A percentile compares a stretch with the other conserved stretches of the same genome.
Conservation (phyloP, 1,284 basidiomycete species). For the Microbotryomycetes sp. region DNA sequence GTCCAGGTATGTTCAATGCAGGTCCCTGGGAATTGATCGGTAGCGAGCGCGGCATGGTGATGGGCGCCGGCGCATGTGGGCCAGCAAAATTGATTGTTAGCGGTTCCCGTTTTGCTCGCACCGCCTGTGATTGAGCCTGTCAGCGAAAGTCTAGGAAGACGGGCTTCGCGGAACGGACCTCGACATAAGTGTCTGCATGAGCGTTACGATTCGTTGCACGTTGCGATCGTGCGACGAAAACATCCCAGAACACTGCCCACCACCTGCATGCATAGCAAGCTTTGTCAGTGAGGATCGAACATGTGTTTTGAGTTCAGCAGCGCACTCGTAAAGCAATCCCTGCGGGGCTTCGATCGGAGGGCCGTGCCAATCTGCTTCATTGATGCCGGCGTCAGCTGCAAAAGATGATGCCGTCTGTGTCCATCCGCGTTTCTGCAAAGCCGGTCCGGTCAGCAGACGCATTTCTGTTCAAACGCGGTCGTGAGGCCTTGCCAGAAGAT, state of each 20-base stretch:
- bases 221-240: slow-evolving; percentile 39
- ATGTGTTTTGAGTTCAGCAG: neutral
- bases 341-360: slow-evolving; percentile 42
- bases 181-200: slow-evolving; percentile 39
- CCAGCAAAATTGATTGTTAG: slow-evolving; percentile 20
- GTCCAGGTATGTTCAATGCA: neutral
- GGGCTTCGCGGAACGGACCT: slow-evolving; percentile 33
- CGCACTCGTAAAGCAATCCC: slow-evolving; percentile 42
- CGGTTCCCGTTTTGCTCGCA: slow-evolving; percentile 26
- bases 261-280: slow-evolving; percentile 33
- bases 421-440: slow-evolving; percentile 30
- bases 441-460: neutral
- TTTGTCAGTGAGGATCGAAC: neutral
- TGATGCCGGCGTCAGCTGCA: slow-evolving; percentile 29
- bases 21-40: slow-evolving; percentile 13
- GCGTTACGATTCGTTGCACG: slow-evolving; percentile 40
- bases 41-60: slow-evolving; percentile 29
- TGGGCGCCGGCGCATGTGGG: slow-evolving; percentile 1
- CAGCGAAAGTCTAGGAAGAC: neutral
- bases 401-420: slow-evolving; percentile 19
- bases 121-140: slow-evolving; percentile 14
- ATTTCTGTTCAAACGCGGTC: neutral
- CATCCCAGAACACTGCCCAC: slow-evolving; percentile 45
- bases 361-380: slow-evolving; percentile 26
- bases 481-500: slow-evolving; percentile 26